A percentile compares a stretch with the other conserved stretches of the same genome.
Conservation (phyloP, 1,139 yeast genomes). For the Meyerozyma carpophila region DNA sequence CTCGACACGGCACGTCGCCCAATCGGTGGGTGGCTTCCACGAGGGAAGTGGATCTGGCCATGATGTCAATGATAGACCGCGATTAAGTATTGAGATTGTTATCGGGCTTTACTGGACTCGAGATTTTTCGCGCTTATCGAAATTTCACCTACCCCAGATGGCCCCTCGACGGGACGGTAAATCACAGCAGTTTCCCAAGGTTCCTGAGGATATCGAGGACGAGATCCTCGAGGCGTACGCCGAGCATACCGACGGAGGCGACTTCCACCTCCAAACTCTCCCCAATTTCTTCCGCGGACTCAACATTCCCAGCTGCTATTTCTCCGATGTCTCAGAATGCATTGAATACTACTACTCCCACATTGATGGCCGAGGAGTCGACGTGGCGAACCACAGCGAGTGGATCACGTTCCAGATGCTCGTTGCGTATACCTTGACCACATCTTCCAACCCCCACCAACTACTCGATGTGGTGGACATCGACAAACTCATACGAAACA, state of each 20-base stretch:
- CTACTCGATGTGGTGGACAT: conserved; percentile 38
- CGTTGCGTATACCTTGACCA: conserved; percentile 26
- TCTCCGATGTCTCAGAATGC: conserved; percentile 26
- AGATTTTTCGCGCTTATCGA: neutral
- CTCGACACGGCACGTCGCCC: conserved; percentile 20
- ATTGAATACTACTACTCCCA: conserved; percentile 32
- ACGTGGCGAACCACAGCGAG: conserved; percentile 14
- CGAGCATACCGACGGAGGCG: conserved; percentile 18
- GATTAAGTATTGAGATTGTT: neutral
- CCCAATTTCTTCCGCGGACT: conserved; percentile 20
- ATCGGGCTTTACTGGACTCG: neutral
- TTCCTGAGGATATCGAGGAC: conserved; percentile 22
- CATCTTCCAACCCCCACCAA: conserved; percentile 13
- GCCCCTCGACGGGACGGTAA: conserved; percentile 3
- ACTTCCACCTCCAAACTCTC: conserved; percentile 25
- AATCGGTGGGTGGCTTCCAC: conserved; percentile 24
- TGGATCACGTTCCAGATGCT: conserved; percentile 25
- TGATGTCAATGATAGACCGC: neutral
- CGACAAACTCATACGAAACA: conserved; percentile 30
- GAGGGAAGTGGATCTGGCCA: conserved; percentile 15
- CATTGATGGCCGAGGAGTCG: conserved; percentile 10
- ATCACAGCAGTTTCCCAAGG: conserved; percentile 11
- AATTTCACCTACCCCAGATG: neutral
- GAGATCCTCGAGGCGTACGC: conserved; percentile 30
- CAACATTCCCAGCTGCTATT: conserved; percentile 28